Conservation (phyloP, 768 basidiomycete genomes). For the Lentinula sp. region DNA sequence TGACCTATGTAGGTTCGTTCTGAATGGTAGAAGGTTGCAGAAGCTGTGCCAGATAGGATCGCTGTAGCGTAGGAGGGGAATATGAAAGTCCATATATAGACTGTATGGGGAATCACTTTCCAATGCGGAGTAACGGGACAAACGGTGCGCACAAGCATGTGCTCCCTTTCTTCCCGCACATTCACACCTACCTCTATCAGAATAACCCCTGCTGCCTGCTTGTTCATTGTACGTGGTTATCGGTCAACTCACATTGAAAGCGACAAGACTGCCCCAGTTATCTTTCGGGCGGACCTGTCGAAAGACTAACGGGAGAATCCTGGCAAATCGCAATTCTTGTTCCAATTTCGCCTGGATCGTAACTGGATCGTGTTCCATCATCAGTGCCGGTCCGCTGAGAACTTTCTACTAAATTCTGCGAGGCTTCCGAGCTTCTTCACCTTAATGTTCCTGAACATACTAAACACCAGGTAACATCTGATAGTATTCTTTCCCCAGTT, state of each 20-base stretch:
- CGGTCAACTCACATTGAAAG: neutral
- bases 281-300: neutral
- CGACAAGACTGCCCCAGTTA: neutral
- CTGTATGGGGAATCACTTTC: neutral
- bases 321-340: neutral
- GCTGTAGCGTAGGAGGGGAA: too few species aligned
- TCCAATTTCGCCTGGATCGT: neutral
- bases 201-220: neutral
- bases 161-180: neutral
- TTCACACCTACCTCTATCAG: neutral
- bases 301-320: neutral
- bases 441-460: neutral
- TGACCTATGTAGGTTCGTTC: neutral
- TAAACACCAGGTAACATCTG: neutral
- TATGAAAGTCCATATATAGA: neutral
- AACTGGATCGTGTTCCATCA: neutral
- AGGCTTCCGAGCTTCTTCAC: neutral
- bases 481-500: neutral
- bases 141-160: neutral
- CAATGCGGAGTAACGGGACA: neutral
- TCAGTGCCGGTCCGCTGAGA: neutral
- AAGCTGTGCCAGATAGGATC: too few species aligned
- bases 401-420: neutral
- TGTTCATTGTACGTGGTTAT: neutral
- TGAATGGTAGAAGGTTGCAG: neutral